Conservation (phyloP, 2,329 filamentous ascomycete genomes). For the Talaromyces islandicus region DNA sequence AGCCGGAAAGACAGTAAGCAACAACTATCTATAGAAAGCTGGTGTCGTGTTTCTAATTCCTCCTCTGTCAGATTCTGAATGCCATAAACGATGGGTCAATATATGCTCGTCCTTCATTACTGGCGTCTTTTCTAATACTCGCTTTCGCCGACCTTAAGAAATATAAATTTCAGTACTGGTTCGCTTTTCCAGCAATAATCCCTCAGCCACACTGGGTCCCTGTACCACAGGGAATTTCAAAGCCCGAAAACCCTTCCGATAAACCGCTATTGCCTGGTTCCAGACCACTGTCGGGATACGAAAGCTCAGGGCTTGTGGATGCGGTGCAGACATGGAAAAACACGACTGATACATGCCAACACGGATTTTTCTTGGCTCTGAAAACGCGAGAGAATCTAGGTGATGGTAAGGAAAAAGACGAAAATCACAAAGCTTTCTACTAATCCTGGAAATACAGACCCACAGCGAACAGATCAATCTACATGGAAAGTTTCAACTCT, state of each 20-base stretch:
- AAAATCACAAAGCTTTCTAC: constrained; percentile 32
- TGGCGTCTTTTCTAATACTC: constrained; percentile 81
- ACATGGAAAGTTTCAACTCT: constrained; percentile 74
- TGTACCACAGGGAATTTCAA: constrained; percentile 17
- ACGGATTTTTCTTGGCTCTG: constrained; percentile 95
- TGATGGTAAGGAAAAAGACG: constrained; percentile 17
- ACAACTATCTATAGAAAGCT: neutral
- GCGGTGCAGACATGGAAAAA: constrained; percentile 84
- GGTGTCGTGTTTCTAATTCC: constrained; percentile 5
- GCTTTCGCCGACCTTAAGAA: constrained; percentile 96
- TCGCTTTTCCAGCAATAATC: constrained; percentile 88
- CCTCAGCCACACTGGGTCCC: constrained; percentile 79
- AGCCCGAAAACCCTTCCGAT: constrained; percentile 18
- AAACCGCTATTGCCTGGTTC: constrained; percentile 9
- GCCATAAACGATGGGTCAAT: constrained; percentile 95
- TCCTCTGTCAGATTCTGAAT: constrained; percentile 71
- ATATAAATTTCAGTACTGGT: constrained; percentile 97
- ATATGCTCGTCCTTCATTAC: constrained; percentile 85
- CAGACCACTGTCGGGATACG: constrained; percentile 53
- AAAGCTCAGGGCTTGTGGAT: constrained; percentile 75
- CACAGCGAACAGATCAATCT: constrained; percentile 54
- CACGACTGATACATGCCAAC: constrained; percentile 71
- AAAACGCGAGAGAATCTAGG: constrained; percentile 45
- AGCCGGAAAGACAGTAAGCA: constrained; percentile 66
- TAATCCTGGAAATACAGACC: constrained; percentile 39